These are phyloP conservation scores for Salix suchowensis DNA, from an alignment of 345 rosid genomes.

Conservation along the genomic window DNA sequence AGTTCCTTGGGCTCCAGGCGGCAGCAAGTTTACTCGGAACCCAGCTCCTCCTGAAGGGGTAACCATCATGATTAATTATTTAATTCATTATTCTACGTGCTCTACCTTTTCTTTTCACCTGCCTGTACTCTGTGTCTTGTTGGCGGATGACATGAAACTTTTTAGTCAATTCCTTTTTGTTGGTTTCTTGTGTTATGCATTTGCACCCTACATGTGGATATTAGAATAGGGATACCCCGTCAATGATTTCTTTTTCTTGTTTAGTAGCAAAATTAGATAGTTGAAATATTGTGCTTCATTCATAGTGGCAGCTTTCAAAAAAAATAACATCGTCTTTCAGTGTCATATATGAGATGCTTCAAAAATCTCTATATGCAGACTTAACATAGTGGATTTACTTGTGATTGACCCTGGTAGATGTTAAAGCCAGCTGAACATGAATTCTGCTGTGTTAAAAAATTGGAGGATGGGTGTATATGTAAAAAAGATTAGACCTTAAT, in stretches of 20 bases:
- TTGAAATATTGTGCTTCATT: too few relatives aligned
- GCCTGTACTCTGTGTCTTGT: background rate
- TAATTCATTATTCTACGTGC: background rate
- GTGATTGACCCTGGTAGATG: background rate
- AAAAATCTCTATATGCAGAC: background rate
- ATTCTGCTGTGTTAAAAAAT: background rate
- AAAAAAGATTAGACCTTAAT: background rate
- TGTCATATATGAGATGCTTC: too few relatives aligned
- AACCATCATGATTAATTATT: conserved; percentile 9
- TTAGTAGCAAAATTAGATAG: background rate
- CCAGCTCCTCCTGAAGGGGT: conserved; percentile 97
- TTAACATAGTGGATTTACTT: background rate
- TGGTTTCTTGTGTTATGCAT: background rate
- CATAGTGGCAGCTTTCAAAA: too few relatives aligned
- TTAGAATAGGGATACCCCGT: background rate
- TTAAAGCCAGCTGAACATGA: background rate
- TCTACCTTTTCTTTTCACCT: background rate
- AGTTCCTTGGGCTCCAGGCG: conserved; percentile 99
- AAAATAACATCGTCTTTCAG: background rate
- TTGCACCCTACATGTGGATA: background rate
- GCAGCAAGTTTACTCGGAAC: conserved; percentile 86
- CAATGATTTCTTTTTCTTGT: background rate
- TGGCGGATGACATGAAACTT: background rate
- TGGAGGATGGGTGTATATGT: background rate
- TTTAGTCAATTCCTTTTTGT: background rate